These are phyloP conservation scores for Tardiomyces depauwii DNA, from an alignment of 1,139 yeast species.

Conservation along the genomic window DNA sequence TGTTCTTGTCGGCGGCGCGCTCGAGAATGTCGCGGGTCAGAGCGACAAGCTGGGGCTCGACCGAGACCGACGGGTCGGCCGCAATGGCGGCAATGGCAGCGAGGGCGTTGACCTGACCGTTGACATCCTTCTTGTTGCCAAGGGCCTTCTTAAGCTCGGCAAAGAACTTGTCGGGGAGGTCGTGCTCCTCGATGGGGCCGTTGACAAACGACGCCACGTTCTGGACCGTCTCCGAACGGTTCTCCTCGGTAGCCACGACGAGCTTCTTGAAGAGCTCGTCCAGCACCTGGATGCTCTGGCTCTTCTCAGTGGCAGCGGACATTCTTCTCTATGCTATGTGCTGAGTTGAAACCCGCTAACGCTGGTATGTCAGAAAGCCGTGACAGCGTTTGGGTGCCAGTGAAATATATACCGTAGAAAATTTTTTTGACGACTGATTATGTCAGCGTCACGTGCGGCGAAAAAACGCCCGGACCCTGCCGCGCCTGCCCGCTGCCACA, in stretches of 20 bases:
- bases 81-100: constrained; percentile 81
- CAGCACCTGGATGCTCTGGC: constrained; percentile 48
- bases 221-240: constrained; percentile 77
- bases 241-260: constrained; percentile 73
- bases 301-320: constrained; percentile 12
- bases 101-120: constrained; percentile 62
- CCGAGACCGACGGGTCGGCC: constrained; percentile 76
- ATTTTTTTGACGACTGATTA: not conserved
- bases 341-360: not conserved
- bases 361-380: not conserved
- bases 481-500: no score
- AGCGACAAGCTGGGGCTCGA: constrained; percentile 86
- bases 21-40: constrained; percentile 59
- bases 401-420: not conserved
- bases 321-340: constrained; percentile 1
- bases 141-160: constrained; percentile 64
- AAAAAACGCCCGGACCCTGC: not conserved
- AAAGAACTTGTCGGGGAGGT: constrained; percentile 88
- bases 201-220: constrained; percentile 90
- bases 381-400: not conserved
- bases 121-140: constrained; percentile 64
- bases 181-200: constrained; percentile 97
- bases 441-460: not conserved
- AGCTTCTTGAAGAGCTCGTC: constrained; percentile 88
- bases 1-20: constrained; percentile 86